Evolutionary conservation across 2,329 filamentous ascomycete genomes (phyloP), one percentile per base, ranked within the genome.

Genomic region (Paraconiothyrium sp.): DNA sequence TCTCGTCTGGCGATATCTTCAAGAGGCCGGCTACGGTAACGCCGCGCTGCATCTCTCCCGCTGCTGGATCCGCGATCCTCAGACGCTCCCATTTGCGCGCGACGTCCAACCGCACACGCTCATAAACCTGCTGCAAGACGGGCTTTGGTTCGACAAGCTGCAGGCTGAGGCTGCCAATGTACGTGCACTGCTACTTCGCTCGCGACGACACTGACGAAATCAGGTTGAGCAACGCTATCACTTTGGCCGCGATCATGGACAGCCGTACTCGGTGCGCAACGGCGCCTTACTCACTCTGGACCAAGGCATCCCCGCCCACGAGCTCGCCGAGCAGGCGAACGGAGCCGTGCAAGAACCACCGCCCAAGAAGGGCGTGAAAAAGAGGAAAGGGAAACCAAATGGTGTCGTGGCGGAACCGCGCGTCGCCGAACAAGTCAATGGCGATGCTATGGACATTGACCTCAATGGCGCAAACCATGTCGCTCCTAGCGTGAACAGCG

Each of bases 111-210:
- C 84, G 39, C 85, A 88, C 72, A 85, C 86, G 41, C 80, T 90
- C 61, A 81, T 90, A 49, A 82, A 84, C 48, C 80, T 90, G 57
- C 85, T 90, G 37, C 88, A 90, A 71, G 88, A 89, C 72, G 88
- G 88, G 58, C 78, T 90, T 49, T 79, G 74, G 66, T 78, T 83
- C 61, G 83, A 84, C 68, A 76, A 81, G 61, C 68, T 80, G 59
- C 76, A 78, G 64, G 74, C 78, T 22, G 71, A 78, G 58, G 73
- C 76, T 20, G 72, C 66, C 52, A 69, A 72, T 55, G 77, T 78
- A 72, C 55, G 76, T 46, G 22, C 49, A 7, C 11, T 37, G 10
- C 49, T 24, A 8, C 39, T 9, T 14, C 24, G 5, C 9, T 11
- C 35, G 20, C 57, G 43, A 54, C 35, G 8, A 54, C 46, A 50